Evolutionary conservation across 2,329 filamentous ascomycete genomes (phyloP).

Genomic region (Ophiocordyceps robertsii): DNA sequence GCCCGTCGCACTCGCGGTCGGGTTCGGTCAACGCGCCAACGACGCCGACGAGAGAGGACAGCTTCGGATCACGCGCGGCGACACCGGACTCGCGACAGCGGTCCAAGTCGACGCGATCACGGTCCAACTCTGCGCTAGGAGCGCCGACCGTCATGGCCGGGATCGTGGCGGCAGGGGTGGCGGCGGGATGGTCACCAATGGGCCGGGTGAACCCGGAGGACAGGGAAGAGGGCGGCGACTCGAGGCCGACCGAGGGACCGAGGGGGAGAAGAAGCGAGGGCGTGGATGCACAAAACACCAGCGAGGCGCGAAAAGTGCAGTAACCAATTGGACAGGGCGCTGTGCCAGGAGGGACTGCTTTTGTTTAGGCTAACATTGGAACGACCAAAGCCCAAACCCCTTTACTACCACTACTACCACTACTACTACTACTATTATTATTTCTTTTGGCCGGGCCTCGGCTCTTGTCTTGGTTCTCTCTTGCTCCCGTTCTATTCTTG

Average conservation of each 20-base stretch:
- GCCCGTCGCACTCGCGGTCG: conserved; percentile 49
- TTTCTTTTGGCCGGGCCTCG: not conserved
- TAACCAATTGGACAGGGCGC: conserved; percentile 7
- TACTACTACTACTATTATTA: too few species aligned
- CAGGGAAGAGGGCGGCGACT: conserved; percentile 11
- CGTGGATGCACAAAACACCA: conserved; percentile 5
- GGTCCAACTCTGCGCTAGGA: conserved; percentile 58
- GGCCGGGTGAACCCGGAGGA: conserved; percentile 28
- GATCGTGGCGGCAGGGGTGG: conserved; percentile 64
- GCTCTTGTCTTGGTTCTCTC: not conserved
- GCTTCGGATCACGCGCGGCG: conserved; percentile 31
- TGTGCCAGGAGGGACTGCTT: conserved; percentile 4
- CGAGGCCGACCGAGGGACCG: conserved; percentile 4
- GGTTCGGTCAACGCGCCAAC: conserved; percentile 48
- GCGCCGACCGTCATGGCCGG: conserved; percentile 74
- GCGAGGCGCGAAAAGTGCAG: conserved; percentile 13
- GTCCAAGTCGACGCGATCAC: conserved; percentile 52
- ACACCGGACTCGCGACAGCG: conserved; percentile 50
- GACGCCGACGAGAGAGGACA: conserved; percentile 49
- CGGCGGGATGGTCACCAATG: conserved; percentile 63
- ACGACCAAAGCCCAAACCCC: not conserved
- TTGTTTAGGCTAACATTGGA: not conserved
- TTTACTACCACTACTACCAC: too few species aligned
- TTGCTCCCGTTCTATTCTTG: too few species aligned
- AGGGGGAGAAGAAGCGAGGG: conserved; percentile 3